phyloP scores from a whole-genome alignment of 371 early-diverging fungal species.

The Zychaea mexicana region DNA sequence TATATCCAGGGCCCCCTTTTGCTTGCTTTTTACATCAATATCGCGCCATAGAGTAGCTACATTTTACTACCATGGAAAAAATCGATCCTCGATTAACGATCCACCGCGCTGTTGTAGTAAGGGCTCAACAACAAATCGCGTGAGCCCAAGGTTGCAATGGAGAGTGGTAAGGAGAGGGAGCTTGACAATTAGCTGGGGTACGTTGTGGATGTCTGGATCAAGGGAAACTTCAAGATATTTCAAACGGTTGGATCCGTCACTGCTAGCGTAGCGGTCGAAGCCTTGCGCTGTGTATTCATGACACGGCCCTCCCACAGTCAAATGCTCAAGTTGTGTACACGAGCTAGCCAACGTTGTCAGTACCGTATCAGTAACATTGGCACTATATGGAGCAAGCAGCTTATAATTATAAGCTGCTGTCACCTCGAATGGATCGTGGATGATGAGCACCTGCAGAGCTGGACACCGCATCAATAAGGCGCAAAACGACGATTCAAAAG shows the following conservation, averaged over 20 bases:
- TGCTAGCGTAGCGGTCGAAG: neutral
- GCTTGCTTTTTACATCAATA: too few relatives aligned
- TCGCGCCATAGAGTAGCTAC: too few relatives aligned
- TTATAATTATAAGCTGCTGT: neutral
- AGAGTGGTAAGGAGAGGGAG: neutral
- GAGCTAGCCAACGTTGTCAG: neutral
- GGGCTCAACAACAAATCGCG: neutral
- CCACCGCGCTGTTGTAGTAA: neutral
- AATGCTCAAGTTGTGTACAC: neutral
- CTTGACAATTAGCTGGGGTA: neutral
- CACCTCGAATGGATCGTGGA: neutral
- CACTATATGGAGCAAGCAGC: neutral
- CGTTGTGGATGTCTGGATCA: neutral
- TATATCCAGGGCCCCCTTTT: neutral
- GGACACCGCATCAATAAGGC: neutral
- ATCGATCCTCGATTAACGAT: neutral
- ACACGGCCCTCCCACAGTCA: neutral
- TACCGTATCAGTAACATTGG: neutral
- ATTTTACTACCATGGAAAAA: neutral
- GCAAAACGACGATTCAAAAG: neutral
- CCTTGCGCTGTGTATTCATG: neutral
- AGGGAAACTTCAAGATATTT: neutral
- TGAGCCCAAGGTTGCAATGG: neutral
- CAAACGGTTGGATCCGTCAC: neutral
- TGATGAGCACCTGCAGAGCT: neutral